Percentiles rank a stretch among this genome's conserved stretches.
These are phyloP conservation scores for Nannizziopsis arthrosporioides DNA, from an alignment of 2,329 filamentous ascomycete genomes.

Conservation along the genomic window DNA sequence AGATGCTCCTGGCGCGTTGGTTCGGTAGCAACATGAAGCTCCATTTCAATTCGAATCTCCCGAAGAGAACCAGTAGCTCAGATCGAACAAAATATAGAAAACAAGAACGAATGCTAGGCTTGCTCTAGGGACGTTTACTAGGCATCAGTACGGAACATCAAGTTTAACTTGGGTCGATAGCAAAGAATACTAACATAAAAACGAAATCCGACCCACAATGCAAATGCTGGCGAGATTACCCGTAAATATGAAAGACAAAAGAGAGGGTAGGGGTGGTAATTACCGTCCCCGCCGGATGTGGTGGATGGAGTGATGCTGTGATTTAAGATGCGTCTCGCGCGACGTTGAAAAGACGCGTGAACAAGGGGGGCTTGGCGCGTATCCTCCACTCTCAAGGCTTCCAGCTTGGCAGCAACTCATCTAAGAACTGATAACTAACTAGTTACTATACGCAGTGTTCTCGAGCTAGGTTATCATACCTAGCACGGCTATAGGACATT, in stretches of 20 bases:
- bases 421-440: no score
- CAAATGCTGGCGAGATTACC: no score
- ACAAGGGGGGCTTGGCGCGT: constrained; percentile 3
- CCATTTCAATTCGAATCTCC: constrained; percentile 2
- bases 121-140: no score
- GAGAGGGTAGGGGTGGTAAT: no score
- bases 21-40: constrained; percentile 6
- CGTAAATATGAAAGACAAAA: no score
- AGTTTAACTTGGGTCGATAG: neutral
- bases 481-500: no score
- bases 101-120: neutral
- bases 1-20: constrained; percentile 10
- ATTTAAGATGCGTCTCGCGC: neutral
- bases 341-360: constrained; percentile 2
- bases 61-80: neutral
- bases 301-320: neutral
- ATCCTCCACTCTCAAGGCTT: neutral
- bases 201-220: no score
- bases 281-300: no score
- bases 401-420: no score
- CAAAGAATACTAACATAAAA: neutral
- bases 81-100: neutral
- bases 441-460: no score
- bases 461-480: no score
- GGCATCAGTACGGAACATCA: no score